A percentile compares a stretch with the other conserved stretches of the same genome.
Conservation (phyloP, 2,329 filamentous ascomycete genomes). For the Onygena corvina region DNA sequence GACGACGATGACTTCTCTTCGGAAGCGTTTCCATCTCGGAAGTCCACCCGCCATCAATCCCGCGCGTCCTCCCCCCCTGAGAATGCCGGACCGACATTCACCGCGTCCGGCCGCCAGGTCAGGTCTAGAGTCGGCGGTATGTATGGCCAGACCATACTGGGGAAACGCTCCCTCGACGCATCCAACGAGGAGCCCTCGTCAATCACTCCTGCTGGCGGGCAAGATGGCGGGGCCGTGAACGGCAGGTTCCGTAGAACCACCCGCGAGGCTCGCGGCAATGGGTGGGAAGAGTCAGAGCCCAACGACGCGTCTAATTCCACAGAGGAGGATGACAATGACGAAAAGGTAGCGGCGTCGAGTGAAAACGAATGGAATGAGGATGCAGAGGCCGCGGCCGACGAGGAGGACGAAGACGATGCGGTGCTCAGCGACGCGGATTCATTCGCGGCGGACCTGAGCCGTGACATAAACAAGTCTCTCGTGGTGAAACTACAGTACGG, state of each 20-base stretch:
- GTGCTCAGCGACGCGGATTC: conserved; percentile 33
- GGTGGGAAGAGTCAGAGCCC: neutral
- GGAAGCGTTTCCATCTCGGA: conserved; percentile 53
- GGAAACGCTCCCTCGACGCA: conserved; percentile 39
- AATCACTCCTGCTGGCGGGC: conserved; percentile 33
- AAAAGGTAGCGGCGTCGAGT: conserved; percentile 47
- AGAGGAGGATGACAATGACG: conserved; percentile 53
- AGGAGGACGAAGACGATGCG: conserved; percentile 34
- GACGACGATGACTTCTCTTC: conserved; percentile 63
- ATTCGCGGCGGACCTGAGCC: conserved; percentile 31
- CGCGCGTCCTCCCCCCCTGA: conserved; percentile 62
- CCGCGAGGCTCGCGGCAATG: neutral
- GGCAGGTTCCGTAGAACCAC: conserved; percentile 34
- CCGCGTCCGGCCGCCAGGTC: conserved; percentile 79
- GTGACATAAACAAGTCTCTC: conserved; percentile 48
- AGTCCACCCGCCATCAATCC: conserved; percentile 52
- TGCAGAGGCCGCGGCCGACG: conserved; percentile 52
- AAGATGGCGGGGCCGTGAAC: conserved; percentile 28
- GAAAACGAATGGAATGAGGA: conserved; percentile 62
- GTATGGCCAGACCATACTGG: conserved; percentile 46
- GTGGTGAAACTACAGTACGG: conserved; percentile 56
- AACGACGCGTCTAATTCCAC: conserved; percentile 33
- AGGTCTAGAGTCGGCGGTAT: conserved; percentile 41
- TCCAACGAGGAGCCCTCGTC: conserved; percentile 34
- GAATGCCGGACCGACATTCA: conserved; percentile 51